phyloP scores from a whole-genome alignment of 768 basidiomycete species.

The Mrakia frigida region DNA sequence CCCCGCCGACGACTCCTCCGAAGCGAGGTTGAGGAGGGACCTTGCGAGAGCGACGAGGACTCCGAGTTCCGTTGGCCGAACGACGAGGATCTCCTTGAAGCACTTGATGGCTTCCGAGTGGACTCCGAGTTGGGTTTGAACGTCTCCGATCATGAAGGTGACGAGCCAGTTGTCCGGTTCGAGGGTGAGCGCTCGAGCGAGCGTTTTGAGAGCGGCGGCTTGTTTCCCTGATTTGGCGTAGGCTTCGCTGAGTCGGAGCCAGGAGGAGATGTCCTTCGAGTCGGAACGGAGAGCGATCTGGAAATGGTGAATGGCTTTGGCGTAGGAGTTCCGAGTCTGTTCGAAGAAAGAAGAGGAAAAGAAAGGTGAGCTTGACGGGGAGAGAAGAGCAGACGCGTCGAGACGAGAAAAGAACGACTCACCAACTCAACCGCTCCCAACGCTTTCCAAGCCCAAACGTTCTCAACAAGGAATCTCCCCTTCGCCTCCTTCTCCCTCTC shows the following conservation, averaged over 20 bases:
- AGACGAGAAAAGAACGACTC: constrained; percentile 40
- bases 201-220: constrained; percentile 80
- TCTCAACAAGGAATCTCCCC: constrained; percentile 44
- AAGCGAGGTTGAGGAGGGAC: constrained; percentile 66
- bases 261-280: constrained; percentile 69
- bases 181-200: constrained; percentile 67
- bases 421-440: constrained; percentile 86
- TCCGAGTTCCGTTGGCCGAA: constrained; percentile 63
- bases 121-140: constrained; percentile 69
- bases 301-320: constrained; percentile 70
- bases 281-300: constrained; percentile 80
- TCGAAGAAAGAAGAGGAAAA: constrained; percentile 1
- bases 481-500: constrained; percentile 30
- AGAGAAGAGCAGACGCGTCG: not conserved
- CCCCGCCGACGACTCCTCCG: constrained; percentile 59
- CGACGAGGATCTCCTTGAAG: constrained; percentile 56
- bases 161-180: constrained; percentile 76
- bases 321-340: constrained; percentile 64
- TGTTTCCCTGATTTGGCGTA: constrained; percentile 84
- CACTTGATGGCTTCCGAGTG: constrained; percentile 67
- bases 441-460: constrained; percentile 98
- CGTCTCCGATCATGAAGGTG: constrained; percentile 74
- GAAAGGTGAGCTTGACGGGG: not conserved
- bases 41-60: constrained; percentile 66
- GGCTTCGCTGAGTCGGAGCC: constrained; percentile 87